A percentile compares a stretch with the other conserved stretches of the same genome.
Conservation (phyloP, 2,329 filamentous ascomycete species). For the Domatiomyces catenatus region DNA sequence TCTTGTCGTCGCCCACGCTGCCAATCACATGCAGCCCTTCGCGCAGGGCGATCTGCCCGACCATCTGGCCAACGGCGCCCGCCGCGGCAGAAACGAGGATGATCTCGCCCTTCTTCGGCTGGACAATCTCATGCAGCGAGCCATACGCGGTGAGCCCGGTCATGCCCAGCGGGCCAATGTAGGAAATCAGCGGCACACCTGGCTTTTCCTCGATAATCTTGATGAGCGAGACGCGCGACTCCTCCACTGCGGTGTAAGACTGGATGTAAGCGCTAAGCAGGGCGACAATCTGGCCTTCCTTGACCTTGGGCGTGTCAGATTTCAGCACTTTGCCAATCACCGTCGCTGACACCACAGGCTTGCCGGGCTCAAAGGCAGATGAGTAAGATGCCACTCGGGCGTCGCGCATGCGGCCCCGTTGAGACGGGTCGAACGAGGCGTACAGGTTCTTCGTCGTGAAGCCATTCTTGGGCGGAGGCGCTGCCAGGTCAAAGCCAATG, state of each 20-base stretch:
- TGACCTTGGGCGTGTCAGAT: conserved; percentile 43
- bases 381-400: conserved; percentile 44
- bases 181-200: conserved; percentile 48
- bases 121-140: conserved; percentile 50
- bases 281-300: conserved; percentile 41
- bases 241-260: conserved; percentile 47
- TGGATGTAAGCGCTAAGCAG: conserved; percentile 28
- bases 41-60: conserved; percentile 59
- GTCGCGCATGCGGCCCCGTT: conserved; percentile 56
- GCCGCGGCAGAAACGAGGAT: conserved; percentile 60
- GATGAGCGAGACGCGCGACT: conserved; percentile 15
- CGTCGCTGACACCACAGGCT: conserved; percentile 43
- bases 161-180: conserved; percentile 52
- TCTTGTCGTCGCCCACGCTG: conserved; percentile 56
- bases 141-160: conserved; percentile 54
- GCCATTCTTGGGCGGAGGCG: conserved; percentile 39
- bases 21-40: conserved; percentile 55
- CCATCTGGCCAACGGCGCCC: conserved; percentile 59
- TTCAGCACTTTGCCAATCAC: conserved; percentile 51
- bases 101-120: conserved; percentile 53
- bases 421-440: conserved; percentile 61
- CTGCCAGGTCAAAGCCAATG: conserved; percentile 50
- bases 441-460: conserved; percentile 52
- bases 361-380: conserved; percentile 40
- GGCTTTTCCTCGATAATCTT: conserved; percentile 33